Base-by-base conservation (phyloP, 2,329 filamentous ascomycete species). In the Tolypocladium nubicola region DNA sequence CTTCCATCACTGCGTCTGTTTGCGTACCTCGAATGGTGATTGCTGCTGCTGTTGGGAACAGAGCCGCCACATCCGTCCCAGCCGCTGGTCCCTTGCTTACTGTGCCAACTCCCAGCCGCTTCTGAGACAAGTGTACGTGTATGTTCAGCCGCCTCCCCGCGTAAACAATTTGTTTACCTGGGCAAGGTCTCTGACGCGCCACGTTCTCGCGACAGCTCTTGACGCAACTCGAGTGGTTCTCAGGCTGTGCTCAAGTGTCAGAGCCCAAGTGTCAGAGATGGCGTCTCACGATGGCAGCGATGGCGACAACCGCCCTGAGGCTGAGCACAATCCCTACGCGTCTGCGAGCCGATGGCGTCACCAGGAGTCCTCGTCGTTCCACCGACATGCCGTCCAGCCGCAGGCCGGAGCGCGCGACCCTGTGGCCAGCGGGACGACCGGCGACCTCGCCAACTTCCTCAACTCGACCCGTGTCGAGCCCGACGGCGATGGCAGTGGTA, bases 271-370 rank as follows among this genome's bases (percentile, higher is more conserved):
- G 23, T 10, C 23, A 11, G 21, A 19, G 26, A 57, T 57, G 56
- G 56, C 56, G 37, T 52, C 53, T 30, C 41, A 49, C 10, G 37
- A 52, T 11, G 40, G 39, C 53, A 16, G 19, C 33, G 23, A 37
- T 14, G 16, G n/a, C 33, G 19, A 11, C 54, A 21, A 37, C 33
- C n/a, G n/a, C 4, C 52, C 19, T n/a, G 52, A 40, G 47, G 9
- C 4, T n/a, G 58, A 68, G 56, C 71, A 66, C 58, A 83, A 85
- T 64, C 80, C 79, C 3, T 72, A 85, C 65, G 77, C 79, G 41
- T 86, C 83, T 10, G 64, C 76, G 45, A 84, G 73, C 65, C 75
- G 74, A 63, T 86, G 84, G 84, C 79, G 83, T 57, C 84, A 86
- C 66, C 80, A 85, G 66, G 84, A 87, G 66, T 86, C 83, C 1